Evolutionary conservation across 2,329 filamentous ascomycete species (phyloP), one percentile per base, ranked within the genome.

Genomic region (Coniella vitis): DNA sequence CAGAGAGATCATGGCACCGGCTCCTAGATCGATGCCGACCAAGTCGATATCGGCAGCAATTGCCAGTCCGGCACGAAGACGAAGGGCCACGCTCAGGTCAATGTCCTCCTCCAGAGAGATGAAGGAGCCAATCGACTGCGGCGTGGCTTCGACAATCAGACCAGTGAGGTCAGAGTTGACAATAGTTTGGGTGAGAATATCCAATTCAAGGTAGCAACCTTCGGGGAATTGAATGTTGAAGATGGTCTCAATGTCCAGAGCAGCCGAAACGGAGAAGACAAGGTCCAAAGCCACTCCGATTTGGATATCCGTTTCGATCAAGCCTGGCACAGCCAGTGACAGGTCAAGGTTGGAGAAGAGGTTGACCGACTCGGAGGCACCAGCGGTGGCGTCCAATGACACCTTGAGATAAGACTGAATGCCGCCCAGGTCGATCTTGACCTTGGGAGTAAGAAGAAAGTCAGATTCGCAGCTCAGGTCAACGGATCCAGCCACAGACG

Each of bases 341-440:
- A 50, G 54, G 7, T 36, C 40, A n/a, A 48, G 44, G 39, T 49
- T 43, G 16, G 46, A 35, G 29, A 54, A 39, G 35, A 54, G 46
- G 49, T 51, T 44, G 38, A 54, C 32, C 20, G 46, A 40, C 44
- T 56, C 47, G 32, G 45, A 54, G n/a, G 61, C 54, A 16, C 51
- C 51, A 20, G 58, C 59, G 10, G 56, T 56, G 31, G 60, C 59
- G 12, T 46, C 45, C 17, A 63, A 38, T 42, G 60, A 58, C 14
- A 62, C 35, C 52, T 61, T 54, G 16, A 63, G 36, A 56, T 59
- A 56, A 22, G 57, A 57, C 54, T 58, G 36, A 37, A 63, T 38
- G n/a, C 60, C 60, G n/a, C 56, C 54, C 2, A 63, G 57, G 50
- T 90, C 89, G 54, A 91, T 87, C 49, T 89, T 85, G 52, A 54